phyloP scores from a whole-genome alignment of 2,329 filamentous ascomycete species.

The Dichotomopilus funicola region DNA sequence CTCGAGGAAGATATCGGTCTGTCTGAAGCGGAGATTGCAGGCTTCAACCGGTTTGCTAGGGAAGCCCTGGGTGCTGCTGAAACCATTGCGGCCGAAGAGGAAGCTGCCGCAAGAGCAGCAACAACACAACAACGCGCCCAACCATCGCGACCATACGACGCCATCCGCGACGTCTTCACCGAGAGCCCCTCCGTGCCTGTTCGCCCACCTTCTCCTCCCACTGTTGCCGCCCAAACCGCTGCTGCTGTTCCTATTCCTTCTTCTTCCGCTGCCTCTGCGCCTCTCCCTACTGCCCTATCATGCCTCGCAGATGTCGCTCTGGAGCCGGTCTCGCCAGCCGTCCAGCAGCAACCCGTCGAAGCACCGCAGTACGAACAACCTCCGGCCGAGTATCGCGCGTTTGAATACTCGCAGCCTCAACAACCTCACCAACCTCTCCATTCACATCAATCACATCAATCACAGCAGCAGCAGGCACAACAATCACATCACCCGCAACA shows the following conservation, averaged over 20 bases:
- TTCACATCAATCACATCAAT: not conserved
- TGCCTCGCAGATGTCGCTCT: slow-evolving; percentile 30
- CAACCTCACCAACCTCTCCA: too few species aligned
- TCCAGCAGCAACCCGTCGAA: slow-evolving; percentile 2
- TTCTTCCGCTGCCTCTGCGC: not conserved
- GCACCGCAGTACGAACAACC: slow-evolving; percentile 3
- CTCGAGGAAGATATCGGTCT: not conserved
- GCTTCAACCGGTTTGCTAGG: slow-evolving; percentile 17
- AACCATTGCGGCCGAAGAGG: slow-evolving; percentile 21
- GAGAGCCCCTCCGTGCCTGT: slow-evolving; percentile 24
- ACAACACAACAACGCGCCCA: slow-evolving; percentile 15
- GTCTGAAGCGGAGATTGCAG: not conserved
- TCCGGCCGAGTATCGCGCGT: not conserved
- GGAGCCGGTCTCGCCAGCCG: slow-evolving; percentile 5
- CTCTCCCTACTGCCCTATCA: slow-evolving; percentile 26
- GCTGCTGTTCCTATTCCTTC: slow-evolving; percentile 16
- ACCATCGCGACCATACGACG: slow-evolving; percentile 38
- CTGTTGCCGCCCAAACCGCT: not conserved
- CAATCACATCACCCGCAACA: not conserved
- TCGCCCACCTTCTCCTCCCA: slow-evolving; percentile 11
- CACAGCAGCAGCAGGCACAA: not conserved
- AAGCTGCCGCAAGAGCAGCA: slow-evolving; percentile 15
- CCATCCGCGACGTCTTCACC: slow-evolving; percentile 39
- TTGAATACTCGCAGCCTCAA: too few species aligned
- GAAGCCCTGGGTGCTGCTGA: slow-evolving; percentile 17